A percentile compares a stretch with the other conserved stretches of the same genome.
These are phyloP conservation scores for Dictyostelium discoideum DNA, from an alignment of 78 protist genomes.

Conservation along the genomic window DNA sequence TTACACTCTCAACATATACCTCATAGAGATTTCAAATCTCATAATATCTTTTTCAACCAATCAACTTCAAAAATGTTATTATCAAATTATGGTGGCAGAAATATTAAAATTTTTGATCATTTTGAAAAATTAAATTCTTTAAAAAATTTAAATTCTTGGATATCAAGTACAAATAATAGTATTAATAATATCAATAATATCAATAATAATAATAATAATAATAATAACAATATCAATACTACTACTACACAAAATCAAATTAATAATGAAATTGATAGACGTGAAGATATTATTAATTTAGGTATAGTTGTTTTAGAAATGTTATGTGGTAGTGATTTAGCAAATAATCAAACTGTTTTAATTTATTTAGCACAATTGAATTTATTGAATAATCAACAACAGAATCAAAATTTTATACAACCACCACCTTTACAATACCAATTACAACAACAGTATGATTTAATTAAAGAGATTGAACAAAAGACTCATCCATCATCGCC, in stretches of 20 bases:
- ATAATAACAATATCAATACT: neutral
- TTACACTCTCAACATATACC: conserved; percentile 68
- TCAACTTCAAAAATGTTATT: neutral
- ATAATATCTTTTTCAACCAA: conserved; percentile 39
- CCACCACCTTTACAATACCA: conserved; percentile 7
- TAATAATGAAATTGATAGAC: neutral
- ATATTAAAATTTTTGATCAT: conserved; percentile 35
- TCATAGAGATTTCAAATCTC: conserved; percentile 43
- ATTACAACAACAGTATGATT: conserved; percentile 22
- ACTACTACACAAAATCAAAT: neutral
- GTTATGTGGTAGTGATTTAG: conserved; percentile 29
- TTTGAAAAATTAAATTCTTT: conserved; percentile 1
- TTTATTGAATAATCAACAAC: neutral
- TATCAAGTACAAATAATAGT: neutral
- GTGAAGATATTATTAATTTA: conserved; percentile 50
- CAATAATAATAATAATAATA: neutral
- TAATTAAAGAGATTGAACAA: conserved; percentile 4
- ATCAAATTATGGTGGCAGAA: conserved; percentile 68
- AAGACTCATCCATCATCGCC: neutral
- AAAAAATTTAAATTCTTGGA: conserved; percentile 55
- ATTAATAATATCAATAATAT: too few species aligned
- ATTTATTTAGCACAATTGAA: neutral
- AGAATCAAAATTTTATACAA: neutral
- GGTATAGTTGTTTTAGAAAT: conserved; percentile 63
- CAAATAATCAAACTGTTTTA: neutral